Conservation (phyloP, 2,329 filamentous ascomycete genomes). For the Fusarium drepaniforme region DNA sequence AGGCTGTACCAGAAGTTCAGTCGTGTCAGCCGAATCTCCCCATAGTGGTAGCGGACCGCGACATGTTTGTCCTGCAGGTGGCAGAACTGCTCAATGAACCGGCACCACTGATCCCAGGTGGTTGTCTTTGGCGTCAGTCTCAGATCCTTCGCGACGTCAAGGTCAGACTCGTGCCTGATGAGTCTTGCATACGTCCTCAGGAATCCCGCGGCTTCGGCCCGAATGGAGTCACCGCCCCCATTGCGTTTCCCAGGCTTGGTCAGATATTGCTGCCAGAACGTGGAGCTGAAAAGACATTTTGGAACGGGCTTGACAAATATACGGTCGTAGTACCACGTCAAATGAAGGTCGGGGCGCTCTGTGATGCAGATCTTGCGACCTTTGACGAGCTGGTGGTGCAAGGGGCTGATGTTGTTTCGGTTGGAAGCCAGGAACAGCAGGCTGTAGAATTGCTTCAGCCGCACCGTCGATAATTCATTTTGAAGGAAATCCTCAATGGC, state of each 20-base stretch:
- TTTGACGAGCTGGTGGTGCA: constrained; percentile 48
- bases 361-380: constrained; percentile 52
- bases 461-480: constrained; percentile 9
- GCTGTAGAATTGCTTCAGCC: constrained; percentile 2
- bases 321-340: constrained; percentile 53
- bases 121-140: constrained; percentile 44
- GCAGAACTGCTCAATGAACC: constrained; percentile 47
- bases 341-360: constrained; percentile 54
- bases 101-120: constrained; percentile 44
- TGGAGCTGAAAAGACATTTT: constrained; percentile 48
- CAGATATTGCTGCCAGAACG: constrained; percentile 45
- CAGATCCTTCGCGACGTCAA: constrained; percentile 42
- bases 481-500: constrained; percentile 7
- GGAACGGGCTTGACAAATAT: constrained; percentile 59
- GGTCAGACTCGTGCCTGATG: constrained; percentile 51
- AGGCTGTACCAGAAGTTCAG: constrained; percentile 42
- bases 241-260: neutral
- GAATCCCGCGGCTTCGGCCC: constrained; percentile 47
- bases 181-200: constrained; percentile 50
- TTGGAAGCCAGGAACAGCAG: constrained; percentile 20
- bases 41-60: constrained; percentile 48
- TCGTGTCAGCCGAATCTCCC: constrained; percentile 52
- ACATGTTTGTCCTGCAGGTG: constrained; percentile 40
- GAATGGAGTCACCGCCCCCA: constrained; percentile 9
- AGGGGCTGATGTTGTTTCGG: constrained; percentile 42